Evolutionary conservation across 768 basidiomycete genomes (phyloP).

Genomic region (Daedalea quercina): DNA sequence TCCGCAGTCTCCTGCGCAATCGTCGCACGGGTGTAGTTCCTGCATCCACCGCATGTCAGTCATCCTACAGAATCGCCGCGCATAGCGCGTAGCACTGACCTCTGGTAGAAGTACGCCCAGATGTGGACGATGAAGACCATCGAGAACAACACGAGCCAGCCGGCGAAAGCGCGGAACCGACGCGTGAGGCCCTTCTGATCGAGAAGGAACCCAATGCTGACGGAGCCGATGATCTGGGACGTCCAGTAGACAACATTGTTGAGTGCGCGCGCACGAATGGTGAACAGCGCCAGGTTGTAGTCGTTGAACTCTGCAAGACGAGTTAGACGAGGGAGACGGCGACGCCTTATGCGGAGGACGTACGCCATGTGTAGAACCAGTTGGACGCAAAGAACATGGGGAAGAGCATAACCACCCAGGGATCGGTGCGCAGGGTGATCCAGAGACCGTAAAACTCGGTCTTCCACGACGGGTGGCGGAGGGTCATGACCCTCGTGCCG

Average conservation of each 20-base stretch:
- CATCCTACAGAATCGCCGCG: neutral
- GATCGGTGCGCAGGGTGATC: slow-evolving; percentile 62
- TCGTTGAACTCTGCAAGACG: slow-evolving; percentile 62
- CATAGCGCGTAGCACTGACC: slow-evolving; percentile 7
- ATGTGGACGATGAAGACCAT: slow-evolving; percentile 66
- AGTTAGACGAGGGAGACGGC: slow-evolving; percentile 3
- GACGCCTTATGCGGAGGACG: slow-evolving; percentile 17
- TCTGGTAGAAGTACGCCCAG: slow-evolving; percentile 56
- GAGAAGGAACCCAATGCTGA: slow-evolving; percentile 63
- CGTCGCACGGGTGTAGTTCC: slow-evolving; percentile 54
- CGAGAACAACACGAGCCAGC: slow-evolving; percentile 54
- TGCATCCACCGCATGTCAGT: slow-evolving; percentile 9
- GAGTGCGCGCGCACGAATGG: slow-evolving; percentile 69
- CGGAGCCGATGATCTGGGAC: slow-evolving; percentile 69
- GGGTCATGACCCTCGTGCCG: slow-evolving; percentile 57
- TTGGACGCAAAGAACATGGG: slow-evolving; percentile 84
- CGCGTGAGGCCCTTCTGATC: slow-evolving; percentile 51
- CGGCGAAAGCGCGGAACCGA: slow-evolving; percentile 63
- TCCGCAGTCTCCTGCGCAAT: slow-evolving; percentile 26
- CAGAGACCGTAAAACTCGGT: slow-evolving; percentile 66
- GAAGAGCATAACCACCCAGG: slow-evolving; percentile 66
- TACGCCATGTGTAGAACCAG: slow-evolving; percentile 85
- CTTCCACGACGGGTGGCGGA: slow-evolving; percentile 72
- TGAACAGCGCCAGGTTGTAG: slow-evolving; percentile 74
- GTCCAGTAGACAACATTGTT: slow-evolving; percentile 80